Evolutionary conservation across 208 protist species (phyloP).

Genomic region (Leishmania mexicana): DNA sequence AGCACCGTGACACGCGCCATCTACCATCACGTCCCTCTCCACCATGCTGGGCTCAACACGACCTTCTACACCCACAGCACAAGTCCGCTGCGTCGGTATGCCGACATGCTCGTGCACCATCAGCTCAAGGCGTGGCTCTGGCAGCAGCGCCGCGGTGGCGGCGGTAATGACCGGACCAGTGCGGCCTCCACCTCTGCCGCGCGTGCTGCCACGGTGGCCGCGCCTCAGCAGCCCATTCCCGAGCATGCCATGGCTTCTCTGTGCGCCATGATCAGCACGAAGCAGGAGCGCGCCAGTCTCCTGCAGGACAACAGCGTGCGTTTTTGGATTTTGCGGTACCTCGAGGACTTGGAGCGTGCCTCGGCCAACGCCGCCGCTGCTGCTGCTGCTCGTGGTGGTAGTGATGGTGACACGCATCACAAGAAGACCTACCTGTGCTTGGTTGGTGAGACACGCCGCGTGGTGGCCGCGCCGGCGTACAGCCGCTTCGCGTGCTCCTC

Average conservation of each 20-base stretch:
- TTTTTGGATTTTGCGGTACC: slow-evolving; percentile 78
- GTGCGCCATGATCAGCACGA: slow-evolving; percentile 80
- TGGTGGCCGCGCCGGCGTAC: slow-evolving; percentile 73
- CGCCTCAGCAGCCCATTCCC: slow-evolving; percentile 45
- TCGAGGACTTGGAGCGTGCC: slow-evolving; percentile 43
- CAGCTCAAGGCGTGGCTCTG: slow-evolving; percentile 88
- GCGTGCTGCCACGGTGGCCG: slow-evolving; percentile 1
- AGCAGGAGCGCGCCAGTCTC: slow-evolving; percentile 81
- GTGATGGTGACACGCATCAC: slow-evolving; percentile 9
- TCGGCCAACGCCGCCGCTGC: background rate
- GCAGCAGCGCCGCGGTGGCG: slow-evolving; percentile 22
- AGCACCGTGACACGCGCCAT: slow-evolving; percentile 84
- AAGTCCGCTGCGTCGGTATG: slow-evolving; percentile 82
- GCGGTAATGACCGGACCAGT: background rate
- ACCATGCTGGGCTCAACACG: slow-evolving; percentile 83
- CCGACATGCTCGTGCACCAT: slow-evolving; percentile 92
- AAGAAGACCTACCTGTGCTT: slow-evolving; percentile 58
- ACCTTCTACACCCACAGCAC: slow-evolving; percentile 88
- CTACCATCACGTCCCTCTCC: slow-evolving; percentile 73
- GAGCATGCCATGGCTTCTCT: slow-evolving; percentile 85
- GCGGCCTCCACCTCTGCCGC: background rate
- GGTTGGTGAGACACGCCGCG: slow-evolving; percentile 69
- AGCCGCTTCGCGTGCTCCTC: slow-evolving; percentile 28
- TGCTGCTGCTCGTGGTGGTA: background rate
- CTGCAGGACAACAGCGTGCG: slow-evolving; percentile 84